phyloP scores from a whole-genome alignment of 2,329 filamentous ascomycete species.

The Gyromitra esculenta region DNA sequence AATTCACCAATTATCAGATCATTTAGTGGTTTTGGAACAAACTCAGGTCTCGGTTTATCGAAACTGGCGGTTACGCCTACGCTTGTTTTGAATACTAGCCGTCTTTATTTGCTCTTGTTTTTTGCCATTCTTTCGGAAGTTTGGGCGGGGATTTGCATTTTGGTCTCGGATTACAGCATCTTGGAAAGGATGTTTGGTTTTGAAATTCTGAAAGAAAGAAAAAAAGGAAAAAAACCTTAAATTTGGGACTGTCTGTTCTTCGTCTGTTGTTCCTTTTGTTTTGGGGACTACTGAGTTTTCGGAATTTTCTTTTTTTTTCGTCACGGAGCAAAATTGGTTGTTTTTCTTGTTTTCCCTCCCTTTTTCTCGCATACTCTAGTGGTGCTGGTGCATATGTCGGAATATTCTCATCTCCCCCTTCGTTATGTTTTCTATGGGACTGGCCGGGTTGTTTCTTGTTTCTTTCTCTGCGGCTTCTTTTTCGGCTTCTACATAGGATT shows the following conservation, averaged over 20 bases:
- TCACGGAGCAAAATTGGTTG: constrained; percentile 38
- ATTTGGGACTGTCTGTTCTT: constrained; percentile 36
- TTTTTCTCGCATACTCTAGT: constrained; percentile 51
- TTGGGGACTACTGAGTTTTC: constrained; percentile 37
- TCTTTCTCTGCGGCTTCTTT: constrained; percentile 47
- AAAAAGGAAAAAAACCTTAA: constrained; percentile 14
- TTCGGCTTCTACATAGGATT: constrained; percentile 47
- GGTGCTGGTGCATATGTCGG: constrained; percentile 55
- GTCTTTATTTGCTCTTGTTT: constrained; percentile 27
- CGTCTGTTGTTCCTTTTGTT: constrained; percentile 43
- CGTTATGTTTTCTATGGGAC: constrained; percentile 51
- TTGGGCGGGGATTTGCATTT: constrained; percentile 22
- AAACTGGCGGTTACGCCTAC: constrained; percentile 19
- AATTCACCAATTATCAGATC: constrained; percentile 10
- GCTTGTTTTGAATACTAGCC: constrained; percentile 39
- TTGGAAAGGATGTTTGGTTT: constrained; percentile 34
- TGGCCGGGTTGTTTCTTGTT: constrained; percentile 46
- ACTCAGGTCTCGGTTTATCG: constrained; percentile 6
- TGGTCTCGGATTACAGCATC: constrained; percentile 34
- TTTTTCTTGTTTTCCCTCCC: constrained; percentile 50
- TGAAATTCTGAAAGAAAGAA: constrained; percentile 11
- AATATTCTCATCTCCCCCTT: constrained; percentile 48
- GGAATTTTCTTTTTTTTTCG: constrained; percentile 50
- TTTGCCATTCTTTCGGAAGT: constrained; percentile 23
- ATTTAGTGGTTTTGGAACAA: constrained; percentile 10